phyloP scores from a whole-genome alignment of 2,329 filamentous ascomycete species.

The Bipolaris sorokiniana region DNA sequence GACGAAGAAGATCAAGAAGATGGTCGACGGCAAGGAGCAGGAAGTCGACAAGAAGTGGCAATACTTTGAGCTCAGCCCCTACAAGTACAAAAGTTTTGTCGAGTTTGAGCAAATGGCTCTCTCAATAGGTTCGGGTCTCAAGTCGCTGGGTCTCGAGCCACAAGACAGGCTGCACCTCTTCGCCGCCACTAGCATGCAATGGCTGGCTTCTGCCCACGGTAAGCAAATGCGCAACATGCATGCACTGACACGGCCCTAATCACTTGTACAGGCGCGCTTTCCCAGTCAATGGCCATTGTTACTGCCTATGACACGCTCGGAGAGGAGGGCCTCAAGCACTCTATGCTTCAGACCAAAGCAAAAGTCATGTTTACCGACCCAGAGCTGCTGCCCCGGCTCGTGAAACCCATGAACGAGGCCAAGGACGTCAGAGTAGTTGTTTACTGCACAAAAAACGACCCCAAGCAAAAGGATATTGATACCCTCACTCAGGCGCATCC shows the following conservation, averaged over 20 bases:
- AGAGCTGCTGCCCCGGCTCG: conserved; percentile 65
- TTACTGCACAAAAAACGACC: conserved; percentile 62
- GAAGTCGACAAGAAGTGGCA: conserved; percentile 91
- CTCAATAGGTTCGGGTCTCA: conserved; percentile 74
- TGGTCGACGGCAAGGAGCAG: conserved; percentile 77
- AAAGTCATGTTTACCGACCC: conserved; percentile 88
- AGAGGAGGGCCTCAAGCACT: conserved; percentile 82
- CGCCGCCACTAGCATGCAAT: conserved; percentile 79
- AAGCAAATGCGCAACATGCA: conserved; percentile 24
- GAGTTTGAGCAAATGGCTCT: conserved; percentile 76
- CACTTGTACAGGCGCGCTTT: conserved; percentile 61
- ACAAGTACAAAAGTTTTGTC: conserved; percentile 76
- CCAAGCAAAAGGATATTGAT: conserved; percentile 60
- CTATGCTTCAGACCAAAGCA: conserved; percentile 79
- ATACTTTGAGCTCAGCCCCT: conserved; percentile 82
- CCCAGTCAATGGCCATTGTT: conserved; percentile 89
- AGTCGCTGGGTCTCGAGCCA: conserved; percentile 72
- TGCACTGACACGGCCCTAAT: conserved; percentile 16
- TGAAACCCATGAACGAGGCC: conserved; percentile 61
- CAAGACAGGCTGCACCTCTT: conserved; percentile 79
- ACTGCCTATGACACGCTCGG: conserved; percentile 95
- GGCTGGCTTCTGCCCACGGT: conserved; percentile 82
- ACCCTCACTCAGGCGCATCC: conserved; percentile 61
- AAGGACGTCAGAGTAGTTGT: conserved; percentile 64
- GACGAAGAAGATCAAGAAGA: conserved; percentile 88